Conservation (phyloP, 2,329 filamentous ascomycete species). For the Botryosphaeria dothidea region DNA sequence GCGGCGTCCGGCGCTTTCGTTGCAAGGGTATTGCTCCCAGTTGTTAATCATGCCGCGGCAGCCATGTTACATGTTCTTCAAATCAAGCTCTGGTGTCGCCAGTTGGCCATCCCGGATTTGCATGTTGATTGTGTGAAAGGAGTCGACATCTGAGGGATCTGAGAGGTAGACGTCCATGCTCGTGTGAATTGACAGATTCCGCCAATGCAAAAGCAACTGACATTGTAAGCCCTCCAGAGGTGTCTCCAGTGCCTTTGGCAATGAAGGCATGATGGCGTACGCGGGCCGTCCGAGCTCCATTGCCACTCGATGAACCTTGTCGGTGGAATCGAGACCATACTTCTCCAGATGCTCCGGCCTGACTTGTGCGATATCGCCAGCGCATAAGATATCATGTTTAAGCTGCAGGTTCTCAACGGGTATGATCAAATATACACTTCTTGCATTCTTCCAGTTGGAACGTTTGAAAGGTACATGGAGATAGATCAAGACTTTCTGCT, state of each 20-base stretch:
- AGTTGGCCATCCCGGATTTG: background rate
- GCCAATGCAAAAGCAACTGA: background rate
- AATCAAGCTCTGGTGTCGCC: background rate
- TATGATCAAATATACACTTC: background rate
- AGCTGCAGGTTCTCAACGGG: background rate
- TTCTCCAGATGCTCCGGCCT: background rate
- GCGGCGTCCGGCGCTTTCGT: background rate
- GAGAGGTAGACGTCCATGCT: background rate
- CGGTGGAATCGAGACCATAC: background rate
- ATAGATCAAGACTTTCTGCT: background rate
- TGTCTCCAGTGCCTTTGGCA: background rate
- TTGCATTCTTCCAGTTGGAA: background rate
- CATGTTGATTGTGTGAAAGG: background rate
- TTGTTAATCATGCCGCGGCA: background rate
- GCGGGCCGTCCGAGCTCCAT: background rate
- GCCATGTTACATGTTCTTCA: background rate
- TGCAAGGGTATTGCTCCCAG: background rate
- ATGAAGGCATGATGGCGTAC: background rate
- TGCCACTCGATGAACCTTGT: background rate
- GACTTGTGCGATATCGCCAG: background rate
- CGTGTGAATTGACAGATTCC: background rate
- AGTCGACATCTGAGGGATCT: background rate
- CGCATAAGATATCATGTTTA: background rate
- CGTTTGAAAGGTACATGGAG: background rate
- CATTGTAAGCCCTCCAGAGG: background rate